Conservation (phyloP, 2,329 filamentous ascomycete genomes). For the Exophiala viscosa region DNA sequence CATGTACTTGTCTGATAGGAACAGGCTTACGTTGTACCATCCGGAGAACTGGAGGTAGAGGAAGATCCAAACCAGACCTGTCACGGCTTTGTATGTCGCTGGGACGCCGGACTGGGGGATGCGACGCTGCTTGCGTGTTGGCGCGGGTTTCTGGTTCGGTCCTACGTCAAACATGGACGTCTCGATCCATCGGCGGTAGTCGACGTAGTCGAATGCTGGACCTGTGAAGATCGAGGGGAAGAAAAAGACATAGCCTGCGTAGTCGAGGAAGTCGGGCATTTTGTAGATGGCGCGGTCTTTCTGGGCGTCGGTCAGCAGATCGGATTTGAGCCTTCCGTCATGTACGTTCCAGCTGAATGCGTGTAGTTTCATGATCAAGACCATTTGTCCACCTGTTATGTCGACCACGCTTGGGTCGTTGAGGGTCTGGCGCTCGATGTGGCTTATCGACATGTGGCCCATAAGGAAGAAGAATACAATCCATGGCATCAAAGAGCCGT, state of each 20-base stretch:
- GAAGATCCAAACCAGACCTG: slow-evolving; percentile 74
- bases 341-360: slow-evolving; percentile 98
- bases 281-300: slow-evolving; percentile 72
- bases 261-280: slow-evolving; percentile 75
- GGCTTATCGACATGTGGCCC: slow-evolving; percentile 89
- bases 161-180: slow-evolving; percentile 92
- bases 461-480: slow-evolving; percentile 89
- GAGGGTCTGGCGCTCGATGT: slow-evolving; percentile 73
- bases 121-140: slow-evolving; percentile 82
- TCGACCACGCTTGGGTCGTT: slow-evolving; percentile 68
- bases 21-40: slow-evolving; percentile 61
- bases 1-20: slow-evolving; percentile 65
- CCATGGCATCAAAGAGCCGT: slow-evolving; percentile 97
- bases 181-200: slow-evolving; percentile 89
- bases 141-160: slow-evolving; percentile 71
- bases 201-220: slow-evolving; percentile 89
- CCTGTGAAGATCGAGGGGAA: slow-evolving; percentile 88
- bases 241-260: slow-evolving; percentile 86
- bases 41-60: slow-evolving; percentile 69
- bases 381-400: slow-evolving; percentile 95
- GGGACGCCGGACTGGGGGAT: slow-evolving; percentile 89
- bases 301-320: slow-evolving; percentile 80
- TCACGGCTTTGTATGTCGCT: slow-evolving; percentile 69
- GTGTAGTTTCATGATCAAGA: slow-evolving; percentile 93
- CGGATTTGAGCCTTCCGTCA: slow-evolving; percentile 75